Conservation (phyloP, 2,329 filamentous ascomycete species). For the Canariomyces notabilis region DNA sequence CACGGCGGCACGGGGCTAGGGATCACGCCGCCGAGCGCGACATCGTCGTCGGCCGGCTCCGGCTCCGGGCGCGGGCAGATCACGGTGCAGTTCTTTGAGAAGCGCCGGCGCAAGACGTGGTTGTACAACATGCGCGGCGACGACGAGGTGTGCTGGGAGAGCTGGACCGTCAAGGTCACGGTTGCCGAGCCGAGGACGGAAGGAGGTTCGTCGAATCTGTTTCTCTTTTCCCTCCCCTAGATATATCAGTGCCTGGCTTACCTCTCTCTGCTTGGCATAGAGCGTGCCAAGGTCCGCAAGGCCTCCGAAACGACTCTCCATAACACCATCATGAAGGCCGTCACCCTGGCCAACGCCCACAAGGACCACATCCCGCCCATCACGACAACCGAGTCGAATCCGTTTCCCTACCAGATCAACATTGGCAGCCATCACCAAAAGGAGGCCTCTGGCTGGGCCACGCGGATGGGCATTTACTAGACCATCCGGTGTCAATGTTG, state of each 20-base stretch:
- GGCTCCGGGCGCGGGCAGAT: constrained; percentile 70
- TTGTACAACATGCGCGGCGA: constrained; percentile 69
- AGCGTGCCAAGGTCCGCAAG: constrained; percentile 80
- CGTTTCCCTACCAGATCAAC: constrained; percentile 90
- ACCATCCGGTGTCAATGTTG: neutral
- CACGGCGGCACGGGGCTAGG: neutral
- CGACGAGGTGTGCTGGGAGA: constrained; percentile 95
- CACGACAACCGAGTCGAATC: constrained; percentile 84
- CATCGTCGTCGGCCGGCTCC: too few species aligned
- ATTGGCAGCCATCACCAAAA: constrained; percentile 53
- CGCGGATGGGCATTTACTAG: constrained; percentile 70
- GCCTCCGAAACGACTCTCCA: constrained; percentile 88
- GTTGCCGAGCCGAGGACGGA: constrained; percentile 85
- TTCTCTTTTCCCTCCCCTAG: neutral
- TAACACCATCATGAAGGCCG: constrained; percentile 83
- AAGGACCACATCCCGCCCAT: constrained; percentile 97
- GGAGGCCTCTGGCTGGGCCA: constrained; percentile 58
- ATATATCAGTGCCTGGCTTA: too few species aligned
- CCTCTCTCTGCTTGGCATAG: constrained; percentile 44
- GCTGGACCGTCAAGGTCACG: constrained; percentile 91
- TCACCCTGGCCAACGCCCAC: constrained; percentile 78
- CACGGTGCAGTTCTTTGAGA: constrained; percentile 90
- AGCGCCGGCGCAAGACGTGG: constrained; percentile 75
- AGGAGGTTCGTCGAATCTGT: constrained; percentile 55
- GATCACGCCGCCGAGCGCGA: neutral